Base-by-base conservation (phyloP, 306 rosid species). In the Neltuma alba region DNA sequence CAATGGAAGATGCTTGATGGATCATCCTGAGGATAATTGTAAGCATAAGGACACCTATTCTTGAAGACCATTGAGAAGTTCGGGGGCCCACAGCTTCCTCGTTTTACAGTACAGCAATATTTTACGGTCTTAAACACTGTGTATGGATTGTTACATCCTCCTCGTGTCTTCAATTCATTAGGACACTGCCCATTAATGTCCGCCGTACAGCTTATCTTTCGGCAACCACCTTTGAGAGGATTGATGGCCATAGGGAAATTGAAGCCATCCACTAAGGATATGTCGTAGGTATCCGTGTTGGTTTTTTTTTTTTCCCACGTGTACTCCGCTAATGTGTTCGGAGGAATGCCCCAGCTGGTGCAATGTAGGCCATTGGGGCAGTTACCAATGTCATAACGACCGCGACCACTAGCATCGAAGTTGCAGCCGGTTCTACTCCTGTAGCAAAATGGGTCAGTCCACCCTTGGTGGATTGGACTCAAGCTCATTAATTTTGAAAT, bases 361-460 rank as follows among this genome's bases (percentile, higher is more conserved):
- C 91, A 88, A 4, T 23, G 55, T 1, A 85, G 79, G 15, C 40
- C 71, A 0, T 88, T 87, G 0, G 84, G 87, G 1, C 92, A 92
- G 31, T 90, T 94, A 0, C 94, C 94, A 0, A 92, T 89, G 20
- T 71, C 48, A 48, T 94, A 92, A 0, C 0, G 47, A 16, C 92
- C 92, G 0, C 41, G 82, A 2, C 92, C 92, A 0, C 80, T 41
- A 0, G 74, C 79, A n/a, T 87, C 89, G 14, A 88, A 89, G 42
- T 12, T 82, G 87, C n/a, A n/a, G n/a, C n/a, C n/a, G n/a, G n/a
- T n/a, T n/a, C n/a, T n/a, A n/a, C n/a, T n/a, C n/a, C n/a, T n/a
- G n/a, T n/a, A n/a, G n/a, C n/a, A n/a, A n/a, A n/a, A n/a, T n/a
- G n/a, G n/a, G n/a, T n/a, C n/a, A n/a, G n/a, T n/a, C n/a, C n/a